These are phyloP conservation scores for Heliocybe sulcata DNA, from an alignment of 1,284 basidiomycete genomes.

Conservation along the genomic window DNA sequence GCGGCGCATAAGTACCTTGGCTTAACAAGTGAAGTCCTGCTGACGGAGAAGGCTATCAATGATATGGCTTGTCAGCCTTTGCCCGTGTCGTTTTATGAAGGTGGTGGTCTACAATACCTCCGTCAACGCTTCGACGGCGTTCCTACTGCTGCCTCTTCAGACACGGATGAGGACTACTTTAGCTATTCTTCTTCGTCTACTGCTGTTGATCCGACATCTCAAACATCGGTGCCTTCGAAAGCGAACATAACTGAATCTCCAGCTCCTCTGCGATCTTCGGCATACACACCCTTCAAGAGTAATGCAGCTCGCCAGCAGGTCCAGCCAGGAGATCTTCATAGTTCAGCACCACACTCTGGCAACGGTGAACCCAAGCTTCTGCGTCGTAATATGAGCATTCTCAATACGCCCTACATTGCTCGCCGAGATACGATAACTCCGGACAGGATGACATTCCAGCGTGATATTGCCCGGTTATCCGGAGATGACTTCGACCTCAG, in stretches of 20 bases:
- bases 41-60: constrained; percentile 96
- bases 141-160: constrained; percentile 32
- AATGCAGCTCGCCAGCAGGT: constrained; percentile 39
- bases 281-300: constrained; percentile 17
- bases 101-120: constrained; percentile 86
- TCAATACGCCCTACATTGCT: constrained; percentile 43
- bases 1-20: constrained; percentile 96
- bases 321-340: constrained; percentile 65
- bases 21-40: constrained; percentile 90
- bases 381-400: constrained; percentile 39
- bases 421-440: constrained; percentile 15
- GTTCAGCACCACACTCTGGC: constrained; percentile 35
- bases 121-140: constrained; percentile 77
- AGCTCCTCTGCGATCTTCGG: constrained; percentile 15
- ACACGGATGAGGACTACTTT: constrained; percentile 51
- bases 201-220: constrained; percentile 12
- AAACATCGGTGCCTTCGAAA: constrained; percentile 4
- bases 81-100: constrained; percentile 87
- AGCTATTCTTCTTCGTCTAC: constrained; percentile 20
- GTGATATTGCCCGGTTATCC: constrained; percentile 15
- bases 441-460: constrained; percentile 8
- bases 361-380: constrained; percentile 42
- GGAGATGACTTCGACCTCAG: constrained; percentile 79
- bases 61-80: constrained; percentile 94
- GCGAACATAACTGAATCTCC: constrained; percentile 4